phyloP scores from a whole-genome alignment of 2,329 filamentous ascomycete species.

The Phoma sp. region DNA sequence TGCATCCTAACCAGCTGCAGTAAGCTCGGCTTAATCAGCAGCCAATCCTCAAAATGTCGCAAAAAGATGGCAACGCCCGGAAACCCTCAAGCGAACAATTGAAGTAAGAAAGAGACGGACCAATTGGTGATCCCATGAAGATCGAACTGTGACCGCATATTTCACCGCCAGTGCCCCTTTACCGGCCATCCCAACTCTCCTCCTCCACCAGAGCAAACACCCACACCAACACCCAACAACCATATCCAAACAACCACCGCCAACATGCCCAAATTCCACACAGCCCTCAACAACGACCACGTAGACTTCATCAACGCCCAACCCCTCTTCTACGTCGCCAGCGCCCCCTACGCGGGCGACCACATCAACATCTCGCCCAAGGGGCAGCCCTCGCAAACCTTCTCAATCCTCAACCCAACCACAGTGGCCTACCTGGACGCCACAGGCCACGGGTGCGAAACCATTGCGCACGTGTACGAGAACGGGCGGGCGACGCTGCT shows the following conservation, averaged over 20 bases:
- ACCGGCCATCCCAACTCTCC: background rate
- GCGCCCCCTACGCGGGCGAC: constrained; percentile 68
- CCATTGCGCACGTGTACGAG: constrained; percentile 76
- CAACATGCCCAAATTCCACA: constrained; percentile 65
- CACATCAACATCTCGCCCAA: constrained; percentile 82
- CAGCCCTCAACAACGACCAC: constrained; percentile 62
- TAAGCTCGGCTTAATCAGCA: constrained; percentile 15
- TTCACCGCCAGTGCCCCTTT: background rate
- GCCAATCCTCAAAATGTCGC: constrained; percentile 13
- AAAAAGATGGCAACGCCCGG: constrained; percentile 3
- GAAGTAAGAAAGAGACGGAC: constrained; percentile 1
- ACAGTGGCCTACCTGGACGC: constrained; percentile 74
- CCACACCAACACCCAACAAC: background rate
- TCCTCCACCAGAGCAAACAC: background rate
- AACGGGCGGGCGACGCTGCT: constrained; percentile 77
- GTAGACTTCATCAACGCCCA: constrained; percentile 69
- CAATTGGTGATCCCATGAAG: background rate
- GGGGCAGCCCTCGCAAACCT: constrained; percentile 67
- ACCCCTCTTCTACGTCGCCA: constrained; percentile 76
- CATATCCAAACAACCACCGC: background rate
- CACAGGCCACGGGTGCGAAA: constrained; percentile 77
- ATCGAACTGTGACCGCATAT: background rate
- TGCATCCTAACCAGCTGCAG: constrained; percentile 10
- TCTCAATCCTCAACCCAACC: constrained; percentile 65
- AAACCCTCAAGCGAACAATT: background rate